These are phyloP conservation scores for Boletus sp. DNA, from an alignment of 768 basidiomycete genomes.

Conservation along the genomic window DNA sequence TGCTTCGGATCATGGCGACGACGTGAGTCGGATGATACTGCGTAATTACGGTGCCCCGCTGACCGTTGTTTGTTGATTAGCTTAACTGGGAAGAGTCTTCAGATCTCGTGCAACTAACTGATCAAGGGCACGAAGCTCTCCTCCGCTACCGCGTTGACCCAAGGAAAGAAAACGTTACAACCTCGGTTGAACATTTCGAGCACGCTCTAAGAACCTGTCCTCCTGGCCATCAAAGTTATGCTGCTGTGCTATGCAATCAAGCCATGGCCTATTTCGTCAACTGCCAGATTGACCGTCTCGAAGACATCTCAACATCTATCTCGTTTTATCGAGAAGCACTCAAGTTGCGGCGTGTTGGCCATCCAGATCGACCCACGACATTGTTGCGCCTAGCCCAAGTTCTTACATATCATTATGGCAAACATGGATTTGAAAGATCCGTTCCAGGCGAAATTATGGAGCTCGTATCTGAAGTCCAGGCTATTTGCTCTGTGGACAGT, in stretches of 20 bases:
- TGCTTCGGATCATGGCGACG: not conserved
- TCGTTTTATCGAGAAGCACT: slow-evolving; percentile 8
- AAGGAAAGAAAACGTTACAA: not conserved
- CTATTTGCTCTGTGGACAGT: not conserved
- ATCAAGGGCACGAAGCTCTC: slow-evolving; percentile 2
- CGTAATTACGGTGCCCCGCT: not conserved
- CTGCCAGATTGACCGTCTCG: not conserved
- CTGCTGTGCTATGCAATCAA: slow-evolving; percentile 10
- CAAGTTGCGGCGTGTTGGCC: not conserved
- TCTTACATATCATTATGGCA: not conserved
- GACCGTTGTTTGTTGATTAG: not conserved
- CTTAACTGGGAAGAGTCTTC: not conserved
- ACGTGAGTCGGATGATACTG: not conserved
- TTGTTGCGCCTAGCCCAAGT: not conserved
- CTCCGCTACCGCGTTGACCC: not conserved
- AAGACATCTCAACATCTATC: not conserved
- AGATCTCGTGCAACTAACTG: not conserved
- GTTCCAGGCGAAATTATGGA: too few species aligned
- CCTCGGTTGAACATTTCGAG: slow-evolving; percentile 1
- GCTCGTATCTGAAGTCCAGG: too few species aligned
- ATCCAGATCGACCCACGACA: slow-evolving; percentile 8
- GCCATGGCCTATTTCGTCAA: not conserved
- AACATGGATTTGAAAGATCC: not conserved
- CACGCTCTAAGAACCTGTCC: slow-evolving; percentile 4
- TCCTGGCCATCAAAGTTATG: not conserved